Evolutionary conservation across 768 basidiomycete species (phyloP).

Genomic region (Arthromyces matolae): DNA sequence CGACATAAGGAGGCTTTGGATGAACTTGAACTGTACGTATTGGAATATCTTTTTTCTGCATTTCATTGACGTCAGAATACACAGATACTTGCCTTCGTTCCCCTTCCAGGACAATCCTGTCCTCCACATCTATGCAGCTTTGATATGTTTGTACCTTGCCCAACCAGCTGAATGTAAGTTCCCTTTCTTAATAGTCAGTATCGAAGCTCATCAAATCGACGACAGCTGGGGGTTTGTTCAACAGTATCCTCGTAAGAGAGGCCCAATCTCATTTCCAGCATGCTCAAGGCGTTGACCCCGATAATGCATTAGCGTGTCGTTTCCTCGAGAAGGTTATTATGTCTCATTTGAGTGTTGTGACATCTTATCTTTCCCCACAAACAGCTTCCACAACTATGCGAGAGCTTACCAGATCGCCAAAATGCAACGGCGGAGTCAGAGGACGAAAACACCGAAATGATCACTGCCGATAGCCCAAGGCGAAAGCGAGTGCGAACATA

Average conservation of each 20-base stretch:
- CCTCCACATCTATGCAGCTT: conserved; percentile 80
- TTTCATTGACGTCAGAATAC: conserved; percentile 6
- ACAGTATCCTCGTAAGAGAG: conserved; percentile 40
- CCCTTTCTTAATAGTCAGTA: not conserved
- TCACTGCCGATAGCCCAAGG: conserved; percentile 20
- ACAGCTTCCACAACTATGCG: conserved; percentile 11
- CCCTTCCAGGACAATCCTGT: conserved; percentile 82
- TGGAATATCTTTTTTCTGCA: not conserved
- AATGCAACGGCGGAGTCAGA: conserved; percentile 28
- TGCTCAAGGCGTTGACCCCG: conserved; percentile 55
- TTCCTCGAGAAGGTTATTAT: conserved; percentile 51
- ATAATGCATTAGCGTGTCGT: conserved; percentile 46
- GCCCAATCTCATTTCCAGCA: conserved; percentile 66
- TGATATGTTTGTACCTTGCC: conserved; percentile 64
- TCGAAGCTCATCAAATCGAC: not conserved
- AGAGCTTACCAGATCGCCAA: conserved; percentile 5
- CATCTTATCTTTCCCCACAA: not conserved
- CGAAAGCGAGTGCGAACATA: conserved; percentile 34
- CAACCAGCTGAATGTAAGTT: conserved; percentile 30
- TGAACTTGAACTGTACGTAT: conserved; percentile 76
- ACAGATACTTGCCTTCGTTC: conserved; percentile 83
- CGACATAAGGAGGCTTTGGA: conserved; percentile 71
- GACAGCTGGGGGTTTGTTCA: conserved; percentile 18
- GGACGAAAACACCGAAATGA: conserved; percentile 31
- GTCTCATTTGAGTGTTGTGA: not conserved